Evolutionary conservation across 129 eudicot genomes (phyloP).

Genomic region (Calendula officinalis): DNA sequence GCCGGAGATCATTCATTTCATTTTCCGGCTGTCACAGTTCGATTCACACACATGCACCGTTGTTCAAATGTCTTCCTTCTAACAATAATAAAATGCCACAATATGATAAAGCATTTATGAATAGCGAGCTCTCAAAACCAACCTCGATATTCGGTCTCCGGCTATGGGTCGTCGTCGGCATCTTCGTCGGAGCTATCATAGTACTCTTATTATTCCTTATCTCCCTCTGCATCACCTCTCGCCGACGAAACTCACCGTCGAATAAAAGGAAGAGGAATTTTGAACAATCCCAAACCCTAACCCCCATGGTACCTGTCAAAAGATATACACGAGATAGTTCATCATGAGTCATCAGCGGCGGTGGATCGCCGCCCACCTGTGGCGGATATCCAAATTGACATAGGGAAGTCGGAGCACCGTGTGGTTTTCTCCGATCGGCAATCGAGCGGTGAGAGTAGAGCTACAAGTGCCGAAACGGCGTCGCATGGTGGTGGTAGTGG

Average conservation of each 20-base stretch:
- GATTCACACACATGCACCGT: constrained; percentile 18
- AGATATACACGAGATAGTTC: constrained; percentile 67
- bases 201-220: constrained; percentile 61
- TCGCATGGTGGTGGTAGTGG: constrained; percentile 55
- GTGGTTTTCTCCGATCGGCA: constrained; percentile 66
- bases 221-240: constrained; percentile 69
- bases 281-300: constrained; percentile 26
- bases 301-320: constrained; percentile 56
- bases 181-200: constrained; percentile 62
- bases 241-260: constrained; percentile 36
- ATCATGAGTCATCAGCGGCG: constrained; percentile 9
- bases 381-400: constrained; percentile 31
- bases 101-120: constrained; percentile 55
- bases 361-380: constrained; percentile 27
- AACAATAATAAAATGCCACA: constrained; percentile 36
- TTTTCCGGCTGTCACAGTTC: constrained; percentile 19
- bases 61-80: neutral
- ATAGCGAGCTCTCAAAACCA: constrained; percentile 62
- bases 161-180: constrained; percentile 76
- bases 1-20: constrained; percentile 12
- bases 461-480: constrained; percentile 50
- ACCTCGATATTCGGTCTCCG: constrained; percentile 79
- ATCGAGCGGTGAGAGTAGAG: constrained; percentile 61
- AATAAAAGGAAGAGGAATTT: constrained; percentile 14
- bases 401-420: neutral